Base-by-base conservation (phyloP, 495 filamentous ascomycete genomes). In the Chaetomium fimeti region DNA sequence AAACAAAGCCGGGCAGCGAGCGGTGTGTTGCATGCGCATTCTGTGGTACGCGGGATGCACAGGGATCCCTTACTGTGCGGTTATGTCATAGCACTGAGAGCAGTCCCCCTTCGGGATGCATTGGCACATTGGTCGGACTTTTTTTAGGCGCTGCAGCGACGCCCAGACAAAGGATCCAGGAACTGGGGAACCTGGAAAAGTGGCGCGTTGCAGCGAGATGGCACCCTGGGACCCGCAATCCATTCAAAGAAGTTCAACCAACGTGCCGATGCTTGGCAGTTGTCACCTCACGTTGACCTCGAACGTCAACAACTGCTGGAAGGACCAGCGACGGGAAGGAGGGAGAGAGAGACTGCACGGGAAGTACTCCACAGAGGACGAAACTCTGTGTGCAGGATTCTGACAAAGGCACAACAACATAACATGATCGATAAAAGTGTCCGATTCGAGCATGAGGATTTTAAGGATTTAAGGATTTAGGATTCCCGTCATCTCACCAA, bases 81-180 rank as follows among this genome's bases (percentile, higher is more conserved):
- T 54, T 60, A 65, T 55, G 48, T 60, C 57, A 54, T 60, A 24
- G 45, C 32, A 36, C 32, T 36, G 32, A n/a, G 16, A 49, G 5
- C 18, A 49, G 18, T 16, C 16, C 18, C 12, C 18, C 18, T 47
- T 11, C 18, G 18, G 45, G 16, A 15, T 15, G 48, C 24, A 54
- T 60, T 60, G 63, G 63, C 9, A 36, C 24, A 54, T 60, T 60
- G 63, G 63, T 22, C 25, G 32, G 32, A 36, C 57, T 65, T 65
- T 54, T 65, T 65, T 55, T 53, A 55, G 47, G 62, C 20, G 43
- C 15, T 36, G 42, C 36, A 57, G 28, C 51, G 20, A 13, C 47
- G 47, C 9, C n/a, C 47, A 24, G 47, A 11, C n/a, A 25, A 48
- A 42, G 42, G 42, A 48, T 59, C 28, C 40, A 27, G 38, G 45